Conservation (phyloP, 2,329 filamentous ascomycete genomes). For the Chaetomium sp. region DNA sequence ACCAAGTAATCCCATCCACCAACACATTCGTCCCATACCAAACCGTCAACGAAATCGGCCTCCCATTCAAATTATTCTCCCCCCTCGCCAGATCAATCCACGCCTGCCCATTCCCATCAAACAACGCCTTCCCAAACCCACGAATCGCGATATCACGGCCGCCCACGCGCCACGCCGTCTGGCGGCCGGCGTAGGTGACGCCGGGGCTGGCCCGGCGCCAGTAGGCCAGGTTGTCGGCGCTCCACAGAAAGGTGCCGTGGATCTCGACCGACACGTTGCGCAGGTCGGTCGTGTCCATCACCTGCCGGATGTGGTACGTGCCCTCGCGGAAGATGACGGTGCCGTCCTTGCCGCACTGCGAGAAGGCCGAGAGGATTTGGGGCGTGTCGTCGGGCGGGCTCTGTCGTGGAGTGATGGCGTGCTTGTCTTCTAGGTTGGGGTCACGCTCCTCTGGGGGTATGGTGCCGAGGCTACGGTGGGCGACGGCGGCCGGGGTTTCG, state of each 20-base stretch:
- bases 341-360: conserved; percentile 51
- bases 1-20: conserved; percentile 48
- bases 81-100: conserved; percentile 50
- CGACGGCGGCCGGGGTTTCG: conserved; percentile 8
- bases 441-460: conserved; percentile 25
- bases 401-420: neutral
- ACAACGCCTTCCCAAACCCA: conserved; percentile 51
- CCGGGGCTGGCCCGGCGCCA: conserved; percentile 50
- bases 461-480: conserved; percentile 21
- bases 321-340: conserved; percentile 53
- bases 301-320: conserved; percentile 51
- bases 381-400: conserved; percentile 49
- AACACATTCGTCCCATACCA: conserved; percentile 50
- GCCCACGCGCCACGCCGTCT: conserved; percentile 53
- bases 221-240: conserved; percentile 46
- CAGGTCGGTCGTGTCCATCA: conserved; percentile 53
- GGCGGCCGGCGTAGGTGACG: conserved; percentile 53
- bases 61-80: conserved; percentile 46
- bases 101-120: conserved; percentile 49
- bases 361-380: conserved; percentile 54
- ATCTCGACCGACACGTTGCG: conserved; percentile 52
- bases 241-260: conserved; percentile 50
- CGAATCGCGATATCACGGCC: conserved; percentile 52
- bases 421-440: conserved; percentile 19
- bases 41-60: conserved; percentile 49